Percentiles rank a stretch among this genome's conserved stretches.
These are phyloP conservation scores for Blastobotrys chiropterorum DNA, from an alignment of 805 yeast genomes.

Conservation along the genomic window DNA sequence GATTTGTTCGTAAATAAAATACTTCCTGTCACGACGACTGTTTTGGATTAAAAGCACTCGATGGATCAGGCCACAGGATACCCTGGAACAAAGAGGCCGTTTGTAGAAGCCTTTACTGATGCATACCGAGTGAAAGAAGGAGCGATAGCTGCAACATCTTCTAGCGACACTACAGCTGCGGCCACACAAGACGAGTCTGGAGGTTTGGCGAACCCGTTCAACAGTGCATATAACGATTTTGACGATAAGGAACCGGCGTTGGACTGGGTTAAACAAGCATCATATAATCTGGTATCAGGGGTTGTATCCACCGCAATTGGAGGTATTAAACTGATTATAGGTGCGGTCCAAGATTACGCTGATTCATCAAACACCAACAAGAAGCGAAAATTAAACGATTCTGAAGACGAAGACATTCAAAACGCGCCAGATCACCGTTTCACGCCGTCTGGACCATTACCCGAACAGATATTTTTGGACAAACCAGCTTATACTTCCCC, in stretches of 20 bases:
- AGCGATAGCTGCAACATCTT: neutral
- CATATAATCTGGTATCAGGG: neutral
- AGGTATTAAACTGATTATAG: neutral
- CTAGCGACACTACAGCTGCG: neutral
- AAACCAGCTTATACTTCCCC: neutral
- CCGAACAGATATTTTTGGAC: neutral
- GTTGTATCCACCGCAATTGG: neutral
- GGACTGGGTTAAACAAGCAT: conserved; percentile 2
- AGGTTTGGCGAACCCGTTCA: neutral
- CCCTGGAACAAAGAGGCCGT: conserved; percentile 2
- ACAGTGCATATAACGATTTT: neutral
- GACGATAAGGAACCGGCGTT: neutral
- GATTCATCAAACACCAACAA: neutral
- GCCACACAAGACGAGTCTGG: neutral
- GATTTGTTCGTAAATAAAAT: neutral
- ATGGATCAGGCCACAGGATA: neutral
- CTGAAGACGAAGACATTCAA: neutral
- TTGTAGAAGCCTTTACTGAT: conserved; percentile 5
- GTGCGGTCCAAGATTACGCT: neutral
- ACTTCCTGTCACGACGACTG: neutral
- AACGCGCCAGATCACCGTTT: neutral
- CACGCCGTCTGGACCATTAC: neutral
- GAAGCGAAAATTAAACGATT: neutral
- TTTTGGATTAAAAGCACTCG: neutral
- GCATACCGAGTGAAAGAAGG: neutral